A percentile compares a stretch with the other conserved stretches of the same genome.
phyloP scores from a whole-genome alignment of 2,329 filamentous ascomycete genomes.

The Pseudogymnoascus sp. region DNA sequence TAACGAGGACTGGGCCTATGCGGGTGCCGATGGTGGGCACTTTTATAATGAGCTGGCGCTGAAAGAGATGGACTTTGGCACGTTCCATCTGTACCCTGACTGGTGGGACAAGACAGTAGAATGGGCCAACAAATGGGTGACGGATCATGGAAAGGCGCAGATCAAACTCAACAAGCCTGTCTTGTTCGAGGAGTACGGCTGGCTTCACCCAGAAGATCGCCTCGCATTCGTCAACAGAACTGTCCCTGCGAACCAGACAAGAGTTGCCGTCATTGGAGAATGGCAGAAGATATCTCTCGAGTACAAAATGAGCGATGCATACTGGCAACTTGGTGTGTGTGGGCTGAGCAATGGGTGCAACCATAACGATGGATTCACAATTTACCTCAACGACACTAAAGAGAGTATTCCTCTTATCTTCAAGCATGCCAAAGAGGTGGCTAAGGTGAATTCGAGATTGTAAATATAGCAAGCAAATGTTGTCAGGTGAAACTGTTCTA shows the following conservation, averaged over 20 bases:
- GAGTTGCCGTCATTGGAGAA: constrained; percentile 37
- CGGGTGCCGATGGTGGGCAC: constrained; percentile 43
- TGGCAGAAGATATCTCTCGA: constrained; percentile 44
- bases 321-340: constrained; percentile 48
- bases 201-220: constrained; percentile 43
- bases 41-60: constrained; percentile 44
- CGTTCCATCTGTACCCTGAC: constrained; percentile 49
- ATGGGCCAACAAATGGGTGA: constrained; percentile 49
- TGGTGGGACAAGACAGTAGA: constrained; percentile 45
- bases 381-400: constrained; percentile 42
- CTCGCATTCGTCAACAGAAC: constrained; percentile 37
- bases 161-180: constrained; percentile 42
- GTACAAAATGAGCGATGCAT: constrained; percentile 45
- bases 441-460: background rate
- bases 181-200: constrained; percentile 49
- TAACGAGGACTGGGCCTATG: constrained; percentile 38
- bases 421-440: constrained; percentile 36
- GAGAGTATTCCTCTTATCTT: constrained; percentile 40
- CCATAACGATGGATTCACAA: constrained; percentile 49
- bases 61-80: constrained; percentile 45
- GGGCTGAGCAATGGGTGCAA: constrained; percentile 47
- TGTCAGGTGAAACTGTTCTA: background rate
- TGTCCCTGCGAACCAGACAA: constrained; percentile 34
- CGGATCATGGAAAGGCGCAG: constrained; percentile 42
- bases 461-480: background rate